These are phyloP conservation scores for Tulasnella sp. DNA, from an alignment of 768 basidiomycete species.

Conservation along the genomic window DNA sequence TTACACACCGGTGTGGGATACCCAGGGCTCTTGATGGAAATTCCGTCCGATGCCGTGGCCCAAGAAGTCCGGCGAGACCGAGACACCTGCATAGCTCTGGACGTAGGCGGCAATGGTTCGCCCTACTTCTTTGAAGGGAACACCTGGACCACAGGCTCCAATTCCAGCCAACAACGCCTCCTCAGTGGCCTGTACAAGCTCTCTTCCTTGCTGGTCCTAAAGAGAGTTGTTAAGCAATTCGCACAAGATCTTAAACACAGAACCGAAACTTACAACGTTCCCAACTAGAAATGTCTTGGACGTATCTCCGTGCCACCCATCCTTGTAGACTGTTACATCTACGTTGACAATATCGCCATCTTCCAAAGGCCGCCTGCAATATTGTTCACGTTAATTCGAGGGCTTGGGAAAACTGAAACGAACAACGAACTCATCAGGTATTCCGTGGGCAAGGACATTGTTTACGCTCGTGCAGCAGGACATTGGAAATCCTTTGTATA, in stretches of 20 bases:
- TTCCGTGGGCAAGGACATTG: conserved; percentile 81
- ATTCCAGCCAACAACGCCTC: conserved; percentile 68
- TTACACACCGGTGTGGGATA: conserved; percentile 64
- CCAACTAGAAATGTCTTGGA: conserved; percentile 81
- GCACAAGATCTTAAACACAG: neutral
- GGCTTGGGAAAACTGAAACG: neutral
- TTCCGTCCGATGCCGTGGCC: conserved; percentile 83
- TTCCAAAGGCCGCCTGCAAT: conserved; percentile 64
- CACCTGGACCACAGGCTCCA: conserved; percentile 66
- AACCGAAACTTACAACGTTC: conserved; percentile 50
- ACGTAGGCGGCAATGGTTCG: conserved; percentile 55
- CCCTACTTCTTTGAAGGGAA: conserved; percentile 66
- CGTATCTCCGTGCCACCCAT: conserved; percentile 87
- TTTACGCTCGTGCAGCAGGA: conserved; percentile 87
- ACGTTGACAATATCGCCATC: conserved; percentile 85
- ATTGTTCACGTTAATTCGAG: neutral
- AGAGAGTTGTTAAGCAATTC: neutral
- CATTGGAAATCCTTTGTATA: conserved; percentile 68
- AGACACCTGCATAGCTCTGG: conserved; percentile 45
- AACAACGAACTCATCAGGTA: conserved; percentile 76
- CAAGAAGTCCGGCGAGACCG: conserved; percentile 64
- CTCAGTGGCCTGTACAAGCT: conserved; percentile 60
- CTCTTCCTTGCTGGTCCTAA: conserved; percentile 67
- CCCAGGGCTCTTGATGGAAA: conserved; percentile 82
- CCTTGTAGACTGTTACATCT: conserved; percentile 78